Base-by-base conservation (phyloP, 768 basidiomycete species). In the Multifurca ochricompacta region DNA sequence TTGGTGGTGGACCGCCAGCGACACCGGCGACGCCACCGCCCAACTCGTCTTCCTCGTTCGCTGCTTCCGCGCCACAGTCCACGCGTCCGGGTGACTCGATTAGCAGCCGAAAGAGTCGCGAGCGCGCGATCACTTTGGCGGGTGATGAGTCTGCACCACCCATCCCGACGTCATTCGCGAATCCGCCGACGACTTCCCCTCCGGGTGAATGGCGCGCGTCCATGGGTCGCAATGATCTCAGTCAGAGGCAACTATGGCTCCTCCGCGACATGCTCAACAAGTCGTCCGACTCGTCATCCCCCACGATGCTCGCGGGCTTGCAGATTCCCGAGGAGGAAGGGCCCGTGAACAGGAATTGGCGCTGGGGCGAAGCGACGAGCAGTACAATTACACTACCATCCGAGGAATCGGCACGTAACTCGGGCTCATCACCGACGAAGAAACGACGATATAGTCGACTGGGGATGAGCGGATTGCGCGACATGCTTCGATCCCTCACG, bases 181-280 rank as follows among this genome's bases (percentile, higher is more conserved):
- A 27, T 58, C 72, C 31, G 49, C 70, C 32, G 56, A 70, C 27
- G 6, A 61, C 60, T 10, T 74, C 70, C 32, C 72, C 74, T 0
- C 70, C 73, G 6, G 48, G 66, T 62, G 16, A 69, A 54, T 92
- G 90, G 89, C 74, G 85, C 2, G 86, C 86, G 0, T 87, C 89
- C 6, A 86, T 87, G 0, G 90, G 89, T 2, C 74, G 87, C 43
- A 83, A 90, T 59, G 91, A 93, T 63, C 78, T 94, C 48, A 89
- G 82, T 58, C 82, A 85, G 54, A 77, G 91, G 6, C 91, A 95
- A 66, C 73, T 94, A 1, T 72, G 79, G 27, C 72, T 95, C 11
- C 72, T 94, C 25, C 77, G 81, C 28, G 87, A 90, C 59, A 92
- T 95, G 82, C 74, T 95, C 28, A 70, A 69, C n/a, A 74, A 68